A percentile compares a stretch with the other conserved stretches of the same genome.
Evolutionary conservation across 2,329 filamentous ascomycete species (phyloP).

Genomic region (Aspergillus hortae): DNA sequence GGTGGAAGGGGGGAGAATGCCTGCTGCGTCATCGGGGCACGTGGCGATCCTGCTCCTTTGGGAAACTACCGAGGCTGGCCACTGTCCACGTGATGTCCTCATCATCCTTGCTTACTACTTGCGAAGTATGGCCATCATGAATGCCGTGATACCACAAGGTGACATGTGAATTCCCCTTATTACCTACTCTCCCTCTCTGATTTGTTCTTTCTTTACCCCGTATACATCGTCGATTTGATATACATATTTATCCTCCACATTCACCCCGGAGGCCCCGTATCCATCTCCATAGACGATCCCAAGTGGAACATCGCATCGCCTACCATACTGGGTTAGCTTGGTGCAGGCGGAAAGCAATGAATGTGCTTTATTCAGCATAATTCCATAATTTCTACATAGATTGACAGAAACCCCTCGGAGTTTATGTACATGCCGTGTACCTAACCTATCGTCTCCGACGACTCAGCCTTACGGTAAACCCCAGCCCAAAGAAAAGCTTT

Average conservation of each 20-base stretch:
- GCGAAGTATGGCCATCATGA: too few relatives aligned
- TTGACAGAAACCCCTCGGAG: not conserved
- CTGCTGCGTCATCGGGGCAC: conserved; percentile 14
- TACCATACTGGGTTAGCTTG: not conserved
- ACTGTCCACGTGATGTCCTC: conserved; percentile 5
- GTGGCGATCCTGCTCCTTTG: not conserved
- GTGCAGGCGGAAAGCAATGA: not conserved
- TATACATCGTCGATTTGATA: not conserved
- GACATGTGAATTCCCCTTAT: not conserved
- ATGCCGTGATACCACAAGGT: too few relatives aligned
- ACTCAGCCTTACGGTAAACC: too few relatives aligned
- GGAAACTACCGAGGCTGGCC: conserved; percentile 20
- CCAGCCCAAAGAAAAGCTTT: too few relatives aligned
- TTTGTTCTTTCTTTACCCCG: not conserved
- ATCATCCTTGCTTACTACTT: not conserved
- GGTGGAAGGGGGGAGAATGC: not conserved
- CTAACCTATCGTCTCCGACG: not conserved
- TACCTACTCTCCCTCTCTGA: not conserved
- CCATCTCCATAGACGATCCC: not conserved
- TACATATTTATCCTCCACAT: too few relatives aligned
- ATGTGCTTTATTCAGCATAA: not conserved
- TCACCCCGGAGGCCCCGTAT: too few relatives aligned
- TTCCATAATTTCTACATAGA: not conserved
- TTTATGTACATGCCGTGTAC: not conserved
- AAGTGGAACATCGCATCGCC: not conserved